Conservation (phyloP, 192 early-diverging fungal species). For the Entomortierella beljakovae region DNA sequence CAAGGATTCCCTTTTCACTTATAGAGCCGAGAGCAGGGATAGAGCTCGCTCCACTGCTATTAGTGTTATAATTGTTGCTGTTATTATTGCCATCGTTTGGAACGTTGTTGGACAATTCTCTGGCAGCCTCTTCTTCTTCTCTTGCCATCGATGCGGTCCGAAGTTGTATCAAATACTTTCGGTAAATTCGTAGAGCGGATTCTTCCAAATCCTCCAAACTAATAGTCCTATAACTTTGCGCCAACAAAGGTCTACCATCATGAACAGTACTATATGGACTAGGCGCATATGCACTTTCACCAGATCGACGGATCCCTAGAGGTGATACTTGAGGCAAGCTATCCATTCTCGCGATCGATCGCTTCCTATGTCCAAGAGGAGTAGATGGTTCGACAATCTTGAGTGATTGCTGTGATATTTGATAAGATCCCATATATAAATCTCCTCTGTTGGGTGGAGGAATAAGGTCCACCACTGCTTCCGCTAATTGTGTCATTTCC, state of each 20-base stretch:
- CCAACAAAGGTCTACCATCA: constrained; percentile 19
- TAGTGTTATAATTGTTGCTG: background rate
- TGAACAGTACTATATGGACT: constrained; percentile 18
- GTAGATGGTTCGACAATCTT: constrained; percentile 5
- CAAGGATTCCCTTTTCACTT: constrained; percentile 5
- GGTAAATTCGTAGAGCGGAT: constrained; percentile 42
- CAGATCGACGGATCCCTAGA: constrained; percentile 17
- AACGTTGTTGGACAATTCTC: background rate
- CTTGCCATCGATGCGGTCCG: constrained; percentile 40
- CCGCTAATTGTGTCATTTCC: constrained; percentile 5
- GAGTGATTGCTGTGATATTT: constrained; percentile 5
- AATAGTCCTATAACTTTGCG: constrained; percentile 39
- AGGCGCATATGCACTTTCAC: constrained; percentile 26
- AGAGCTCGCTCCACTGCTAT: background rate
- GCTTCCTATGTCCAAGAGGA: background rate
- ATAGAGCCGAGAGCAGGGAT: background rate
- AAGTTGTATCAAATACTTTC: constrained; percentile 48
- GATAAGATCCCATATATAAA: background rate
- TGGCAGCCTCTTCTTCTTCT: constrained; percentile 26
- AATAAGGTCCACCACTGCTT: constrained; percentile 3
- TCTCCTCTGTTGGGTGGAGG: background rate
- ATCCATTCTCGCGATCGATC: background rate
- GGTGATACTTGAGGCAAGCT: constrained; percentile 19
- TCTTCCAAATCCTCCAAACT: constrained; percentile 52
- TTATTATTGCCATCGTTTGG: background rate